A percentile compares a stretch with the other conserved stretches of the same genome.
These are phyloP conservation scores for Lactarius sanguifluus DNA, from an alignment of 768 basidiomycete genomes.

Conservation along the genomic window DNA sequence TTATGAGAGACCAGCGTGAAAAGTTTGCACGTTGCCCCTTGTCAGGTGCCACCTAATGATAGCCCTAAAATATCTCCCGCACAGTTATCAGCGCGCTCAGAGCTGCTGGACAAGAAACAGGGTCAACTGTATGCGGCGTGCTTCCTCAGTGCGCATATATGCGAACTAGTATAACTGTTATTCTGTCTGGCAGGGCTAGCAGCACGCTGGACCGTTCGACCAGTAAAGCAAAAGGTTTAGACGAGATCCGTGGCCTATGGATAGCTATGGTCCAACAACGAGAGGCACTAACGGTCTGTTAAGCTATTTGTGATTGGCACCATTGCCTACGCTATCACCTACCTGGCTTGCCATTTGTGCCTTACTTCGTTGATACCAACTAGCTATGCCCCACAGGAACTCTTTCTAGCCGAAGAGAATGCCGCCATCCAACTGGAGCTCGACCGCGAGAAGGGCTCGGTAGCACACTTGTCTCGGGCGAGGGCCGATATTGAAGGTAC, in stretches of 20 bases:
- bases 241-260: conserved; percentile 18
- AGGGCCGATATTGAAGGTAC: conserved; percentile 26
- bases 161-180: not conserved
- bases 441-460: conserved; percentile 19
- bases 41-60: not conserved
- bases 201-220: conserved; percentile 2
- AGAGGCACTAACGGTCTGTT: conserved; percentile 21
- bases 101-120: conserved; percentile 7
- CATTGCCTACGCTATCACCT: not conserved
- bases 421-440: conserved; percentile 9
- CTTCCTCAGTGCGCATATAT: conserved; percentile 16
- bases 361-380: not conserved
- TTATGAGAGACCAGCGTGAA: conserved; percentile 19
- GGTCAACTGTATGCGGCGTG: conserved; percentile 17
- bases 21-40: conserved; percentile 8
- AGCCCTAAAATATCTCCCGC: not conserved
- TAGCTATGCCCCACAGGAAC: conserved; percentile 13
- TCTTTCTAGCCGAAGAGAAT: conserved; percentile 7
- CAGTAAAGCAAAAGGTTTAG: conserved; percentile 12
- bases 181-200: conserved; percentile 3
- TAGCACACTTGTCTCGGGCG: conserved; percentile 6
- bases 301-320: not conserved
- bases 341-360: not conserved
- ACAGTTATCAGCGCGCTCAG: conserved; percentile 14
- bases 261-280: conserved; percentile 1